phyloP scores from a whole-genome alignment of 768 basidiomycete species.

The Hemileccinum impolitum region DNA sequence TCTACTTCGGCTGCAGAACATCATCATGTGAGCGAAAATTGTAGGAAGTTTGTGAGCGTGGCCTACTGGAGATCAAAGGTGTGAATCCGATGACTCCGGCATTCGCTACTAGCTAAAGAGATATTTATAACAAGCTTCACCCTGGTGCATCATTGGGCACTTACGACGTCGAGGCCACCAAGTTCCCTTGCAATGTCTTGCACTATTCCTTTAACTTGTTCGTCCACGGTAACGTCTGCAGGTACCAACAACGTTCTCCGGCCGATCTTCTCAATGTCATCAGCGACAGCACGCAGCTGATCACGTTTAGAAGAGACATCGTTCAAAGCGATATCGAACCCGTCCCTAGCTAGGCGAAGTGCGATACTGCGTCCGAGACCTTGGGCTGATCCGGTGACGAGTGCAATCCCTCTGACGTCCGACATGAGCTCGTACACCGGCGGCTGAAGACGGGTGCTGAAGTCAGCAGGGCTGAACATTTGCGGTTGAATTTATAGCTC shows the following conservation, averaged over 20 bases:
- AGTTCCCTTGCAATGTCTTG: slow-evolving; percentile 27
- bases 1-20: slow-evolving; percentile 27
- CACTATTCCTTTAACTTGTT: slow-evolving; percentile 40
- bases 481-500: not conserved
- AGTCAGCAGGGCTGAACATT: not conserved
- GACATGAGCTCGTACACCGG: slow-evolving; percentile 3
- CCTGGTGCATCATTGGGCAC: slow-evolving; percentile 6
- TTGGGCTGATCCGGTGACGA: slow-evolving; percentile 31
- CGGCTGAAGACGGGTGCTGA: not conserved
- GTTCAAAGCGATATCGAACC: slow-evolving; percentile 30
- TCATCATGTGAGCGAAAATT: not conserved
- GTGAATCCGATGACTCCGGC: slow-evolving; percentile 2
- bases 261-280: slow-evolving; percentile 7
- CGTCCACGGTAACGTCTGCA: slow-evolving; percentile 41
- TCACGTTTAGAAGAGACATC: slow-evolving; percentile 20
- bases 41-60: too few species aligned
- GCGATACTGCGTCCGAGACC: slow-evolving; percentile 26
- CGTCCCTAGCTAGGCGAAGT: slow-evolving; percentile 18
- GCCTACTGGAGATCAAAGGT: slow-evolving; percentile 1
- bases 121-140: not conserved
- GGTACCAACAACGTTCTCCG: slow-evolving; percentile 17
- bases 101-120: slow-evolving; percentile 17
- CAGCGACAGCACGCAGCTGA: slow-evolving; percentile 8
- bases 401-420: slow-evolving; percentile 25
- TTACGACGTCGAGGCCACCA: slow-evolving; percentile 45